phyloP scores from a whole-genome alignment of 2,329 filamentous ascomycete genomes.

The Basipetospora chlamydospora region DNA sequence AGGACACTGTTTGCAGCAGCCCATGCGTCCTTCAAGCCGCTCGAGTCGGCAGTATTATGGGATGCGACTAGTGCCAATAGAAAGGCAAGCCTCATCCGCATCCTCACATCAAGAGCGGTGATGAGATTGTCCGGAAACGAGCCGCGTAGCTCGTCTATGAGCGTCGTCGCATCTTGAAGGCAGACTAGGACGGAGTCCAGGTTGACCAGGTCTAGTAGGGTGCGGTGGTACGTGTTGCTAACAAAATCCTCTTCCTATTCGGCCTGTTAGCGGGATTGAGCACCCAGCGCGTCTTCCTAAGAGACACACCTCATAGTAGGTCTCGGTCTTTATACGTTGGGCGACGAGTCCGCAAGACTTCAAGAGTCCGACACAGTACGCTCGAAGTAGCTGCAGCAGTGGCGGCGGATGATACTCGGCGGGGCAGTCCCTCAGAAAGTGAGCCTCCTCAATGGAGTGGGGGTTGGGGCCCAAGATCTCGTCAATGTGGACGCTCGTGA shows the following conservation, averaged over 20 bases:
- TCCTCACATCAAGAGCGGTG: conserved; percentile 46
- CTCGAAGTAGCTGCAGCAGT: conserved; percentile 54
- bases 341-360: conserved; percentile 75
- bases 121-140: conserved; percentile 25
- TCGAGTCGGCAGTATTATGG: conserved; percentile 27
- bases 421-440: conserved; percentile 34
- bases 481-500: conserved; percentile 86
- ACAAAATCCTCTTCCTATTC: conserved; percentile 94
- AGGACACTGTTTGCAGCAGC: conserved; percentile 34
- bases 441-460: conserved; percentile 45
- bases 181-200: conserved; percentile 37
- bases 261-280: too few species aligned
- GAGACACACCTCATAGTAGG: conserved; percentile 67
- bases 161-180: conserved; percentile 38
- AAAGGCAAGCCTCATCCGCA: conserved; percentile 52
- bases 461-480: conserved; percentile 61
- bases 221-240: conserved; percentile 75
- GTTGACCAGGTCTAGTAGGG: conserved; percentile 52
- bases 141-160: conserved; percentile 28
- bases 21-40: conserved; percentile 36
- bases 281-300: neutral
- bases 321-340: conserved; percentile 61
- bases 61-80: conserved; percentile 38
- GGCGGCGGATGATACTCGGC: conserved; percentile 20
- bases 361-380: conserved; percentile 73